Percentiles rank a stretch among this genome's conserved stretches.
Conservation (phyloP, 225 moss, liverwort and hornwort genomes). For the Climacium dendroides region DNA sequence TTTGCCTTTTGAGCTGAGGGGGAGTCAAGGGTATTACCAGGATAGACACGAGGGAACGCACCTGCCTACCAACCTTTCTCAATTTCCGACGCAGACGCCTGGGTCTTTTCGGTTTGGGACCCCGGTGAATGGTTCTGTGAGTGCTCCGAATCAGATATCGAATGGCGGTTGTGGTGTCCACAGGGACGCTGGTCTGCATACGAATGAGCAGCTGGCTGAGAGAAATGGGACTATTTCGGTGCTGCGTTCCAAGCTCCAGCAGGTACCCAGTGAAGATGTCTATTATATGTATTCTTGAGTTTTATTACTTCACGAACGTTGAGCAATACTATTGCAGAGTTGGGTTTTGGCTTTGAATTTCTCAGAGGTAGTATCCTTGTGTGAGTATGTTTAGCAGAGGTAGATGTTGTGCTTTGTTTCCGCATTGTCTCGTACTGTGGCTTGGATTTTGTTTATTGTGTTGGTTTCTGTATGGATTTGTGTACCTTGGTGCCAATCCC, state of each 20-base stretch:
- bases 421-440: not conserved
- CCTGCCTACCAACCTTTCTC: slow-evolving; percentile 8
- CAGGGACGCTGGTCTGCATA: slow-evolving; percentile 2
- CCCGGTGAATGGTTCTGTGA: not conserved
- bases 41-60: slow-evolving; percentile 1
- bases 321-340: not conserved
- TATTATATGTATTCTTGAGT: not conserved
- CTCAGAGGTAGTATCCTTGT: not conserved
- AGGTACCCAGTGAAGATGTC: slow-evolving; percentile 18
- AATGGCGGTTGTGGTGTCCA: not conserved
- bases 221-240: slow-evolving; percentile 55
- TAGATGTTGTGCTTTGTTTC: not conserved
- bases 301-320: not conserved
- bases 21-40: slow-evolving; percentile 3
- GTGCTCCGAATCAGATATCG: not conserved
- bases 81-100: slow-evolving; percentile 16
- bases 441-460: not conserved
- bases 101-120: not conserved
- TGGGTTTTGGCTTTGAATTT: not conserved
- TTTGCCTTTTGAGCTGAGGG: slow-evolving; percentile 12
- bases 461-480: not conserved
- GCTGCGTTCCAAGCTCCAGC: slow-evolving; percentile 51
- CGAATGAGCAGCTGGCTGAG: slow-evolving; percentile 38
- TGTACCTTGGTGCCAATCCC: not conserved
- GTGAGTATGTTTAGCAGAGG: not conserved